Base-by-base conservation (phyloP, 805 yeast genomes). In the Candida ponderosae region DNA sequence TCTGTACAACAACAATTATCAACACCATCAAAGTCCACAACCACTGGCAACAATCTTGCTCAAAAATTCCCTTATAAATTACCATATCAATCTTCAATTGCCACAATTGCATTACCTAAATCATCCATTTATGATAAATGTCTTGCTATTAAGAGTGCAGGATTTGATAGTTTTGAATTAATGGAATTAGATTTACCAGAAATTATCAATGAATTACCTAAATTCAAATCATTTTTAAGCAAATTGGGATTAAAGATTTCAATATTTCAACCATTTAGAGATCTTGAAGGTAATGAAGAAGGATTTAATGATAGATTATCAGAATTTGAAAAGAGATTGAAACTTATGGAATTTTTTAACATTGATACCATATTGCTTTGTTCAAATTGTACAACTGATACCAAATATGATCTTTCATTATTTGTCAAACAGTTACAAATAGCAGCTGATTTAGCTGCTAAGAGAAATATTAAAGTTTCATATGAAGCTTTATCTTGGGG, bases 401-500 rank as follows among this genome's bases (percentile, higher is more conserved):
- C 13, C 15, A 31, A 32, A 9, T 28, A 31, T 16, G n/a, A 34
- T 5, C 36, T 31, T 15, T 21, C 21, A 3, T 7, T 16, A 14
- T 32, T 29, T 16, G 27, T 37, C 7, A 28, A 19, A 3, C 43
- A 40, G 15, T 32, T 40, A 16, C 18, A 26, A 19, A 26, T 21
- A 4, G 40, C 40, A 9, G 10, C 31, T 17, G 32, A 37, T 14
- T 6, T 37, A 20, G 43, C 43, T 7, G 17, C 13, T 8, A n/a
- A 21, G 23, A 29, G 40, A 13, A 42, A 38, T n/a, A 41, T 50
- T n/a, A 39, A 39, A 31, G 40, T 56, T 24, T 59, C 60, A 4
- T 56, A 50, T 38, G 61, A 56, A 31, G 46, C 52, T 18, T 36
- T 56, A 13, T 41, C 51, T 27, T 56, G 60, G 60, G 56, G 54